A percentile compares a stretch with the other conserved stretches of the same genome.
Evolutionary conservation across 2,329 filamentous ascomycete genomes (phyloP).

Genomic region (Achaetomium macrosporum): DNA sequence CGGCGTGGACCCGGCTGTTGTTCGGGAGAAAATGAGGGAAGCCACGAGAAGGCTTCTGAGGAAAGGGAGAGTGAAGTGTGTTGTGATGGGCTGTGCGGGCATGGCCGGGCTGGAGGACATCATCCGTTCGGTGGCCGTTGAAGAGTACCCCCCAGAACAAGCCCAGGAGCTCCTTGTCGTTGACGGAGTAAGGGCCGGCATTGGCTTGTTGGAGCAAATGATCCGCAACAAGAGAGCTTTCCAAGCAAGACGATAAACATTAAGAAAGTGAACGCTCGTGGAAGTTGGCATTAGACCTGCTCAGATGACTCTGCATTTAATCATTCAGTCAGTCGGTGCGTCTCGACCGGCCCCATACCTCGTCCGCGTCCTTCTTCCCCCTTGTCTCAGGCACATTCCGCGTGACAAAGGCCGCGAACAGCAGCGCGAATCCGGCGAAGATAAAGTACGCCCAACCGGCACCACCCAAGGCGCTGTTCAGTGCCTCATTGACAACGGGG

Average conservation of each 20-base stretch:
- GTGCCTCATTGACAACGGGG: constrained; percentile 70
- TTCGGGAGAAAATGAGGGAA: constrained; percentile 59
- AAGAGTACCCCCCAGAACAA: constrained; percentile 55
- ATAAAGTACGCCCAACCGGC: constrained; percentile 84
- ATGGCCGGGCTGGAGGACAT: constrained; percentile 81
- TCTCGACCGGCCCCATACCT: constrained; percentile 76
- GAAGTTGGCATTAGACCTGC: no score
- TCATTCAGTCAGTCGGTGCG: constrained; percentile 40
- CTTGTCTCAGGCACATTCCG: constrained; percentile 80
- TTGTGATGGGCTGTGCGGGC: constrained; percentile 84
- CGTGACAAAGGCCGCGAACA: constrained; percentile 66
- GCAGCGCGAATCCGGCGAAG: constrained; percentile 69
- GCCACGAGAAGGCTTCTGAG: constrained; percentile 63
- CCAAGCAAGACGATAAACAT: constrained; percentile 9
- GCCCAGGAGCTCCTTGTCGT: constrained; percentile 60
- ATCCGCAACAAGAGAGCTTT: constrained; percentile 41
- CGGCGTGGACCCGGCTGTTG: constrained; percentile 55
- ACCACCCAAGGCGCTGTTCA: constrained; percentile 59
- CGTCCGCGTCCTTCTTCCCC: constrained; percentile 75
- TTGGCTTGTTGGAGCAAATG: constrained; percentile 55
- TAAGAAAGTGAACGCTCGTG: not conserved
- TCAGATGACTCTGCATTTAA: not conserved
- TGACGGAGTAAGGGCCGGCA: constrained; percentile 70
- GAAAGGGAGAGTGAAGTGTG: constrained; percentile 52
- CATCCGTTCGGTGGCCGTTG: constrained; percentile 63